Evolutionary conservation across 2,329 filamentous ascomycete species (phyloP), one percentile per base, ranked within the genome.

Genomic region (Cladophialophora immunda): DNA sequence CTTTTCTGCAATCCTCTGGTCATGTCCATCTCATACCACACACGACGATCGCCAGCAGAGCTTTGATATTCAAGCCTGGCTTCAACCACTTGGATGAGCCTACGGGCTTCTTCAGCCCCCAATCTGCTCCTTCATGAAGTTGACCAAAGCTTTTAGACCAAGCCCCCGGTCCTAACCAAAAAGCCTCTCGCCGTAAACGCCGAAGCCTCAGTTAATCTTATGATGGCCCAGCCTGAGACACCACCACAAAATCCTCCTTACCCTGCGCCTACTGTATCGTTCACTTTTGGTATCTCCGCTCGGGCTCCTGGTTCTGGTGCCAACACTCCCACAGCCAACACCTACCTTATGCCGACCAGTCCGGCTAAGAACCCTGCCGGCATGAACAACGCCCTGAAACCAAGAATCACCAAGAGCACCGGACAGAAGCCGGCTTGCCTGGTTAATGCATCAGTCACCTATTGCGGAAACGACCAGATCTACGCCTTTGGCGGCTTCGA

Each of bases 401-500:
- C 94, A 38, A 92, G 90, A 77, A 92, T 97, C 68, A 94, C 87
- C 41, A 89, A 90, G 74, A 92, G 91, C 13, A 83, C 91, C 57
- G 91, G 91, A 55, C 89, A 92, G 80, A 88, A 94, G 72, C 95
- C 95, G 41, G 94, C 95, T 38, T 98, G 94, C 76, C 85, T 99
- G 58, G 94, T 99, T 72, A 99, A 99, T 83, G 95, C 95, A 60
- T 98, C 95, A 0, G 94, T 98, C 68, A 99, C 95, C n/a, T 97
- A 97, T 78, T 97, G 95, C 75, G 94, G 94, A 67, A 95, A 97
- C 81, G 95, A 98, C 78, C 90, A 95, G 79, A 98, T 99, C 74
- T 98, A 96, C 80, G 95, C 94, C 11, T 99, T 99, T 83, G 95
- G 95, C 52, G 95, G 95, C 19, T 99, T 99, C 76, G 95, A 99